phyloP scores from a whole-genome alignment of 2,329 filamentous ascomycete species.

The Aspergillus carbonarius region DNA sequence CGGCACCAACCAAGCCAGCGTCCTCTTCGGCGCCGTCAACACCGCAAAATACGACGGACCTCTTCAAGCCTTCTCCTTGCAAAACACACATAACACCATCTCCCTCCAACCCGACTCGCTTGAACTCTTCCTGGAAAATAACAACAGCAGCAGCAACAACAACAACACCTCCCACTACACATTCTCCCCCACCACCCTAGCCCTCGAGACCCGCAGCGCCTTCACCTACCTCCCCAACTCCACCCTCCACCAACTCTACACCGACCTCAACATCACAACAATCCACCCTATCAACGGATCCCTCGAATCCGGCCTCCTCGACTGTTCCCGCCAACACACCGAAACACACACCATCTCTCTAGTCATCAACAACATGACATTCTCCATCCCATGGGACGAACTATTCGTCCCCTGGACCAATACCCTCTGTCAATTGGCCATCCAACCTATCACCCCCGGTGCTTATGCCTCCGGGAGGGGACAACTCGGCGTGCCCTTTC shows the following conservation, averaged over 20 bases:
- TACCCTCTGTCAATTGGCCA: neutral
- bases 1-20: neutral
- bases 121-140: neutral
- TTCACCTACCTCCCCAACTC: neutral
- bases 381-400: conserved; percentile 4
- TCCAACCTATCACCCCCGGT: neutral
- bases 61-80: conserved; percentile 6
- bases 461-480: too few species aligned
- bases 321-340: neutral
- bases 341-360: conserved; percentile 7
- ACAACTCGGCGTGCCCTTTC: neutral
- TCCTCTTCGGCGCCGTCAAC: conserved; percentile 10
- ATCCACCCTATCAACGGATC: neutral
- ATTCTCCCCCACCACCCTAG: neutral
- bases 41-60: conserved; percentile 7
- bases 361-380: neutral
- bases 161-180: too few species aligned
- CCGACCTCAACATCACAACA: conserved; percentile 2
- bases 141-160: too few species aligned
- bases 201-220: neutral
- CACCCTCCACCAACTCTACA: conserved; percentile 2
- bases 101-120: neutral
- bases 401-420: neutral
- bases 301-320: neutral
- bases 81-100: neutral